These are phyloP conservation scores for Colletotrichum karsti DNA, from an alignment of 2,329 filamentous ascomycete species.

Conservation along the genomic window DNA sequence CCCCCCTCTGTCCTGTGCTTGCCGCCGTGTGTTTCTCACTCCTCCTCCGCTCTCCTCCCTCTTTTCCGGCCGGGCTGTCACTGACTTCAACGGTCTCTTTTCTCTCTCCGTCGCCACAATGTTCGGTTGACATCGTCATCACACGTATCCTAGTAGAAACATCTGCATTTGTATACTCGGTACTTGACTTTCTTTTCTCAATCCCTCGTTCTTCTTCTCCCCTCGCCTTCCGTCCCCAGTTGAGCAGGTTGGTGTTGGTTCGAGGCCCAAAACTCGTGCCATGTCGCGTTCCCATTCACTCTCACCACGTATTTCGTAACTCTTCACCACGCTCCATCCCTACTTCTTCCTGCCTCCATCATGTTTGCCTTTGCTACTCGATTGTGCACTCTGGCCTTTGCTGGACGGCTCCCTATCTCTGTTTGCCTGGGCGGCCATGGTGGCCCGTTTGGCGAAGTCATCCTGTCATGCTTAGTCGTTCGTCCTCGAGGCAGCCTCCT, in stretches of 20 bases:
- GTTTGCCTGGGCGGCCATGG: conserved; percentile 43
- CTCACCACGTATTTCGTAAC: neutral
- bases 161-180: neutral
- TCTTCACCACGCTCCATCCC: neutral
- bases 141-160: neutral
- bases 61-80: neutral
- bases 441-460: conserved; percentile 44
- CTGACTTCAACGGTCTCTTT: neutral
- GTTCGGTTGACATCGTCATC: too few species aligned
- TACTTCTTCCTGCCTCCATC: conserved; percentile 27
- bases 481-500: neutral
- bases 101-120: too few species aligned
- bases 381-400: conserved; percentile 22
- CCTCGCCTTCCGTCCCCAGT: too few species aligned
- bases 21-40: too few species aligned
- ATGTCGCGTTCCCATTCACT: neutral
- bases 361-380: conserved; percentile 9
- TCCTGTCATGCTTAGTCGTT: conserved; percentile 36
- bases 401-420: conserved; percentile 32
- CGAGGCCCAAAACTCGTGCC: too few species aligned
- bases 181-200: neutral
- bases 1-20: neutral
- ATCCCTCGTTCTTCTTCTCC: neutral
- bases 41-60: neutral
- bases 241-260: too few species aligned